These are phyloP conservation scores for Anacardium occidentale DNA, from an alignment of 345 rosid genomes.

Conservation along the genomic window DNA sequence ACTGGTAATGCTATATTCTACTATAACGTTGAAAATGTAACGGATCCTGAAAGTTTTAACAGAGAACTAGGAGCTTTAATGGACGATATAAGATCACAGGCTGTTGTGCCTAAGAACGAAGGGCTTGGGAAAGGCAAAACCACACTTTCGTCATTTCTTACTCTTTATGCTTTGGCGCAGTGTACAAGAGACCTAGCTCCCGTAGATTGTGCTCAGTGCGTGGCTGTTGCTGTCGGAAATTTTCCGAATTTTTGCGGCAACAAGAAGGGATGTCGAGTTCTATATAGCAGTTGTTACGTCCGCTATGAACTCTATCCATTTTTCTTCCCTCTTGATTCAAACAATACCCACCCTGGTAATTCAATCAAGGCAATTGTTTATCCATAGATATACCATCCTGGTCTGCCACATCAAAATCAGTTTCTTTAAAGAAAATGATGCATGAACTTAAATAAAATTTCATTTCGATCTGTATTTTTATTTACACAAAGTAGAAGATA, in stretches of 20 bases:
- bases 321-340: conserved; percentile 59
- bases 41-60: conserved; percentile 50
- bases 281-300: conserved; percentile 67
- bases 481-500: conserved; percentile 9
- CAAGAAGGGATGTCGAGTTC: conserved; percentile 61
- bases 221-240: conserved; percentile 57
- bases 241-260: conserved; percentile 48
- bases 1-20: conserved; percentile 48
- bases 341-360: conserved; percentile 21
- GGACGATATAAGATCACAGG: conserved; percentile 50
- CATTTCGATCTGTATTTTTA: conserved; percentile 3
- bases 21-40: conserved; percentile 50
- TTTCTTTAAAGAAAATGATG: not conserved
- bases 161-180: conserved; percentile 64
- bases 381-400: conserved; percentile 36
- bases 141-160: conserved; percentile 46
- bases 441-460: not conserved
- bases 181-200: conserved; percentile 63
- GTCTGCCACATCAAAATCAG: conserved; percentile 4
- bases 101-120: conserved; percentile 40
- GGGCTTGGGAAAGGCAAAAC: conserved; percentile 66
- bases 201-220: conserved; percentile 67
- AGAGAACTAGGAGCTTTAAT: conserved; percentile 46
- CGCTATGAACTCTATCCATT: conserved; percentile 83
- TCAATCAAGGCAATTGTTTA: conserved; percentile 25